phyloP scores from a whole-genome alignment of 2,329 filamentous ascomycete genomes.

The Shiraia bambusicola region DNA sequence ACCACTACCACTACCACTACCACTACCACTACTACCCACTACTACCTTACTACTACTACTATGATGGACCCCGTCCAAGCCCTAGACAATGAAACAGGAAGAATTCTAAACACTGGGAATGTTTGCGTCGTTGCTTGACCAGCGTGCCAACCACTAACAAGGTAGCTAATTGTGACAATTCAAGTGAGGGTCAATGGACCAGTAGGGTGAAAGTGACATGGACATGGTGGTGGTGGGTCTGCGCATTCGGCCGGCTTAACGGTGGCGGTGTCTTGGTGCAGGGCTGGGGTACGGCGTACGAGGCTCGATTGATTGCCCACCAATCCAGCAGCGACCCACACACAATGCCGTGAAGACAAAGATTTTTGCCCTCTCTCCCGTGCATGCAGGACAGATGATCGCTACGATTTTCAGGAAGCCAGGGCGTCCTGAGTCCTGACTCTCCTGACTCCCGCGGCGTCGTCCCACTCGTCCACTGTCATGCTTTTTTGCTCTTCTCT shows the following conservation, averaged over 20 bases:
- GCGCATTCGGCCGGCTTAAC: slow-evolving; percentile 9
- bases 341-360: slow-evolving; percentile 13
- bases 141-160: not conserved
- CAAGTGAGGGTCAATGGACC: not conserved
- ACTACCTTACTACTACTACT: too few relatives aligned
- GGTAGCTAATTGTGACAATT: slow-evolving; percentile 1
- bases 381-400: slow-evolving; percentile 3
- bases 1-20: too few relatives aligned
- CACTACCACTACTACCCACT: too few relatives aligned
- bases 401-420: not conserved
- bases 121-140: not conserved
- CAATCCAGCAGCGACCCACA: slow-evolving; percentile 13
- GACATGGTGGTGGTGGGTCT: not conserved
- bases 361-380: slow-evolving; percentile 15
- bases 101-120: slow-evolving; percentile 2
- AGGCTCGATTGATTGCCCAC: slow-evolving; percentile 13
- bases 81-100: slow-evolving; percentile 15
- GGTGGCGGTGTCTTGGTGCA: slow-evolving; percentile 19
- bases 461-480: too few relatives aligned
- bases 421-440: not conserved
- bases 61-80: too few relatives aligned
- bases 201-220: not conserved
- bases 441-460: too few relatives aligned
- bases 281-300: slow-evolving; percentile 18
- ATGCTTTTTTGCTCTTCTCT: too few relatives aligned